Conservation (phyloP, 371 early-diverging fungal genomes). For the Thermomucor indicae-seudaticae region DNA sequence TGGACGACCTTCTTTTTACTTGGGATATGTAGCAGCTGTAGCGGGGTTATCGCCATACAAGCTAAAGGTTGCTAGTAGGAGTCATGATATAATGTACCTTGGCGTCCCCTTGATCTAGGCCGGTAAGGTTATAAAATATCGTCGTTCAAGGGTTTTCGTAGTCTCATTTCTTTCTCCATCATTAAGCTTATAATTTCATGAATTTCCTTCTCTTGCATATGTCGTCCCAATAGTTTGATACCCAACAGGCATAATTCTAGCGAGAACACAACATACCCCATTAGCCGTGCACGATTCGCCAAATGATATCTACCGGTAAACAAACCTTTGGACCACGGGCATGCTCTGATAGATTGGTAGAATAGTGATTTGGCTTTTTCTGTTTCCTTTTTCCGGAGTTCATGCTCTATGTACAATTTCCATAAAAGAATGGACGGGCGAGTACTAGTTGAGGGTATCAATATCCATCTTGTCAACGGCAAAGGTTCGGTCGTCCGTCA, state of each 20-base stretch:
- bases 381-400: conserved; percentile 32
- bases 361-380: conserved; percentile 47
- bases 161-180: conserved; percentile 65
- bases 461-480: background rate
- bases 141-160: conserved; percentile 21
- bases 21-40: too few species aligned
- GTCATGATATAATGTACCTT: too few species aligned
- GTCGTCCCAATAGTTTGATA: conserved; percentile 32
- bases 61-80: too few species aligned
- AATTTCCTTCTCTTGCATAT: conserved; percentile 46
- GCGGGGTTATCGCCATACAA: too few species aligned
- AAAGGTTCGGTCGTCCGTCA: background rate
- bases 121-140: too few species aligned
- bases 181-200: conserved; percentile 52
- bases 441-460: conserved; percentile 24
- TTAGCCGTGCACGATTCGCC: background rate
- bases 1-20: too few species aligned
- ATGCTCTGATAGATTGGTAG: conserved; percentile 58
- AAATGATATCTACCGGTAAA: background rate
- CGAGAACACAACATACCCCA: background rate
- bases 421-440: conserved; percentile 52
- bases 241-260: conserved; percentile 56
- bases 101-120: too few species aligned
- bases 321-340: conserved; percentile 72
- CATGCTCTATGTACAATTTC: conserved; percentile 60